Conservation (phyloP, 768 basidiomycete genomes). For the Mrakia blollopis region DNA sequence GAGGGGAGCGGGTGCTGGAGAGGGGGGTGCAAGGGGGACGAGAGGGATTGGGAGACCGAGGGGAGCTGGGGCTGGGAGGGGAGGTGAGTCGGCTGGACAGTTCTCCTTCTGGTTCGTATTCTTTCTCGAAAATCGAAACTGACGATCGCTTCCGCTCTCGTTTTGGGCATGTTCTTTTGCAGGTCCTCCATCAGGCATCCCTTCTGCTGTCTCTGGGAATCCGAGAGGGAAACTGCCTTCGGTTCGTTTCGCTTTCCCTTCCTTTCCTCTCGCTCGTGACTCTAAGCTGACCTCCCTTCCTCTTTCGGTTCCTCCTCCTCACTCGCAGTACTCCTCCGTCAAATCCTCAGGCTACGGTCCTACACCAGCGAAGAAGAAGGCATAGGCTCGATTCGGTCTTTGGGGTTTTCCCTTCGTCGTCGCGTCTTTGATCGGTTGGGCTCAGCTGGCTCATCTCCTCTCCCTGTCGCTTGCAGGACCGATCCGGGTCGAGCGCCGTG, state of each 20-base stretch:
- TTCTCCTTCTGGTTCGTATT: neutral
- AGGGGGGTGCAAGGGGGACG: constrained; percentile 4
- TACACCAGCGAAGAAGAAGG: neutral
- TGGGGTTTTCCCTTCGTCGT: neutral
- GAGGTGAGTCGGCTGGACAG: no score
- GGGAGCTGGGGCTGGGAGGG: neutral
- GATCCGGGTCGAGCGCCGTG: no score
- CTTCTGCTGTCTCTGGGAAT: neutral
- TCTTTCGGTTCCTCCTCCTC: no score
- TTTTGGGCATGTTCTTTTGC: neutral
- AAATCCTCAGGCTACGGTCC: constrained; percentile 17
- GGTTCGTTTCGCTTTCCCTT: neutral
- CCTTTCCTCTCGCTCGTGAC: neutral
- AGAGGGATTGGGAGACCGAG: neutral
- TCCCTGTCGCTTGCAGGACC: no score
- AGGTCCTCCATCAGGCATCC: neutral
- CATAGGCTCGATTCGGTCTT: neutral
- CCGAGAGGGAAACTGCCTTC: constrained; percentile 1
- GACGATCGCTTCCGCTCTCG: neutral
- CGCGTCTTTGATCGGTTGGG: no score
- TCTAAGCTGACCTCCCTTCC: no score
- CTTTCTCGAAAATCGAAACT: neutral
- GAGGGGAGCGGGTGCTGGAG: neutral
- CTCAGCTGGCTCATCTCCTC: no score
- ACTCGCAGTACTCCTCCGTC: constrained; percentile 20